A percentile compares a stretch with the other conserved stretches of the same genome.
Evolutionary conservation across 2,329 filamentous ascomycete genomes (phyloP).

Genomic region (Gliomastix tumulicola): DNA sequence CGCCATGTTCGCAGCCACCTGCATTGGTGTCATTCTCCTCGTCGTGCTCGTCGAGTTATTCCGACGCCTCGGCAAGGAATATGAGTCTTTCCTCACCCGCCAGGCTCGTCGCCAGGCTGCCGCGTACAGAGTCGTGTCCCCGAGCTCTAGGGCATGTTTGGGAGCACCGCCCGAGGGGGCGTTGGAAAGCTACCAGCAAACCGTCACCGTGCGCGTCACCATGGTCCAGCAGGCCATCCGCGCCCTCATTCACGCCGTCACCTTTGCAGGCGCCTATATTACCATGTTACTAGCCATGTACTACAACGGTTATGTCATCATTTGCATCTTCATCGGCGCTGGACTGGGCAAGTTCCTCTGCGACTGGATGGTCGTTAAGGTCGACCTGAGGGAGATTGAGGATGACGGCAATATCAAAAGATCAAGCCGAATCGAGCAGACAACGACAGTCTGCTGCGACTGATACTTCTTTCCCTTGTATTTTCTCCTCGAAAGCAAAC

Average conservation of each 20-base stretch:
- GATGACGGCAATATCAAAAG: too few species aligned
- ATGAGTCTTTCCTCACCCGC: constrained; percentile 58
- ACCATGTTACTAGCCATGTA: constrained; percentile 64
- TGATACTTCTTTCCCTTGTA: too few species aligned
- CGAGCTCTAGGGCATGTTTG: constrained; percentile 10
- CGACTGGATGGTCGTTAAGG: constrained; percentile 40
- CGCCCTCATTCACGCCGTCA: constrained; percentile 58
- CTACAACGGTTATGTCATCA: constrained; percentile 67
- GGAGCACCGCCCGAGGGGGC: constrained; percentile 7
- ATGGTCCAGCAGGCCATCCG: constrained; percentile 58
- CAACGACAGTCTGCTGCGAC: too few species aligned
- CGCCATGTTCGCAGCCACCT: constrained; percentile 71
- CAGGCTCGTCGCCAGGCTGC: constrained; percentile 29
- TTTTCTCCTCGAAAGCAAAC: too few species aligned
- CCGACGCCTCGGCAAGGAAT: constrained; percentile 64
- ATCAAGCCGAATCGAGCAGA: too few species aligned
- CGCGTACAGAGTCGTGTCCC: constrained; percentile 11
- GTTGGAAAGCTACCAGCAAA: constrained; percentile 11
- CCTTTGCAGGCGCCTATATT: constrained; percentile 70
- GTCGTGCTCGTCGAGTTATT: constrained; percentile 66
- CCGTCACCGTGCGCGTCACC: constrained; percentile 43
- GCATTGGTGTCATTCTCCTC: constrained; percentile 67
- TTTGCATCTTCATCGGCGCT: constrained; percentile 60
- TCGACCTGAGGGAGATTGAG: too few species aligned
- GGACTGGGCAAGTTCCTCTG: constrained; percentile 46